A percentile compares a stretch with the other conserved stretches of the same genome.
Conservation (phyloP, 2,329 filamentous ascomycete genomes). For the Neofusicoccum sp. region DNA sequence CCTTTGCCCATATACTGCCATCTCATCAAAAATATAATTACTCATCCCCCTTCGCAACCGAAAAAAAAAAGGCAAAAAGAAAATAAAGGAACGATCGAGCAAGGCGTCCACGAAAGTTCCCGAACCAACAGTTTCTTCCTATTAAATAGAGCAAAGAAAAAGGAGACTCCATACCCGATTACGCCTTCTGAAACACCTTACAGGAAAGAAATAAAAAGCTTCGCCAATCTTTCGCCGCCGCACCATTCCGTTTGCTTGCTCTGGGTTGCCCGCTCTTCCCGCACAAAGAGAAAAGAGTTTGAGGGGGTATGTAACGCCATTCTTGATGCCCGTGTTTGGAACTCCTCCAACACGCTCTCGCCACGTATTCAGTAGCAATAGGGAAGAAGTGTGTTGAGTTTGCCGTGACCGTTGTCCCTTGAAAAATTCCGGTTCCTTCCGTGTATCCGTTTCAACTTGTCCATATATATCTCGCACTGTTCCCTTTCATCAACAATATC, state of each 20-base stretch:
- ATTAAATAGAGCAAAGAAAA: not conserved
- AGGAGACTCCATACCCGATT: no score
- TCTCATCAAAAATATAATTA: not conserved
- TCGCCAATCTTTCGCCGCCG: slow-evolving; percentile 5
- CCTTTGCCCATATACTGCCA: not conserved
- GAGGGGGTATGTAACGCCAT: slow-evolving; percentile 19
- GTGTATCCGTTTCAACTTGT: no score
- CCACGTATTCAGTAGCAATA: no score
- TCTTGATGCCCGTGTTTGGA: slow-evolving; percentile 13
- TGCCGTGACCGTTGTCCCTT: not conserved
- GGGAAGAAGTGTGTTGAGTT: not conserved
- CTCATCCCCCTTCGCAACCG: not conserved
- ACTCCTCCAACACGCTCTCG: not conserved
- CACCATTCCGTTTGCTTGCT: not conserved
- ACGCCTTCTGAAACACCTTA: not conserved
- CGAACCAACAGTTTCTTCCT: not conserved
- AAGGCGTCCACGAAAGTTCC: not conserved
- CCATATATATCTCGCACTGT: no score
- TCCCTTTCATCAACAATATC: no score
- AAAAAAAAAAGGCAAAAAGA: not conserved
- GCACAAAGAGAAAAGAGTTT: not conserved
- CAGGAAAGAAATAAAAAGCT: not conserved
- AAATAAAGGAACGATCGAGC: not conserved
- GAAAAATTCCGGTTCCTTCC: no score
- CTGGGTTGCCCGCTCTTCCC: no score